Conservation (phyloP, 805 yeast species). For the Candida andamanensis region DNA sequence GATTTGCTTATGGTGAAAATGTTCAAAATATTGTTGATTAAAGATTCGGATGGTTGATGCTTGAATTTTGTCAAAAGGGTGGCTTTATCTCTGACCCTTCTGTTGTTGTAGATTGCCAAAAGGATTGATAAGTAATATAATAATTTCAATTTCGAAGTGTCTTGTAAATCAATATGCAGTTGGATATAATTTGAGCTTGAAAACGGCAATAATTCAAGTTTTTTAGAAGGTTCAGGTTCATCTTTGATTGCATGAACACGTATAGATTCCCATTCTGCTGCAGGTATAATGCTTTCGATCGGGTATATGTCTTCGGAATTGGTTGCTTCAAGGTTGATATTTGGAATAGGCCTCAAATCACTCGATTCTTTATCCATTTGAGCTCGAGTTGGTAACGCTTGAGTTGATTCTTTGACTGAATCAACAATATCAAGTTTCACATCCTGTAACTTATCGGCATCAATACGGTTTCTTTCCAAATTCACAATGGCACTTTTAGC, state of each 20-base stretch:
- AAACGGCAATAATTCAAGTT: constrained; percentile 60
- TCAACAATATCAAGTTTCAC: constrained; percentile 80
- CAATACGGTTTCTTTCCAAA: constrained; percentile 78
- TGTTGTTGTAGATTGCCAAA: constrained; percentile 72
- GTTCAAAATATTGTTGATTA: constrained; percentile 66
- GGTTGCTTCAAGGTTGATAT: constrained; percentile 71
- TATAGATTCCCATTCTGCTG: constrained; percentile 56
- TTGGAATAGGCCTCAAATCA: constrained; percentile 79
- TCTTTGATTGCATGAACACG: constrained; percentile 58
- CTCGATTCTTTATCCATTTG: constrained; percentile 54
- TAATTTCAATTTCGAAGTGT: constrained; percentile 57
- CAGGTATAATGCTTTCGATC: constrained; percentile 62
- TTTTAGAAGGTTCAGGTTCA: constrained; percentile 44
- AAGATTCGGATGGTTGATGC: constrained; percentile 64
- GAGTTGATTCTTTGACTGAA: constrained; percentile 62
- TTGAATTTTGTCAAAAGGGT: constrained; percentile 53
- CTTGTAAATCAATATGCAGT: constrained; percentile 32
- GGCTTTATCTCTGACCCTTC: constrained; percentile 57
- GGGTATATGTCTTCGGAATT: constrained; percentile 81
- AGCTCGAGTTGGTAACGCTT: constrained; percentile 65
- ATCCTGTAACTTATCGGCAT: constrained; percentile 71
- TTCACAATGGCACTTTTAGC: constrained; percentile 88
- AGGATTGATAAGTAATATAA: constrained; percentile 77
- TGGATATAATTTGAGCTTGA: constrained; percentile 50
- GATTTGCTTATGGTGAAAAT: constrained; percentile 66